Conservation (phyloP, 192 early-diverging fungal genomes). For the Coemansia sp. region DNA sequence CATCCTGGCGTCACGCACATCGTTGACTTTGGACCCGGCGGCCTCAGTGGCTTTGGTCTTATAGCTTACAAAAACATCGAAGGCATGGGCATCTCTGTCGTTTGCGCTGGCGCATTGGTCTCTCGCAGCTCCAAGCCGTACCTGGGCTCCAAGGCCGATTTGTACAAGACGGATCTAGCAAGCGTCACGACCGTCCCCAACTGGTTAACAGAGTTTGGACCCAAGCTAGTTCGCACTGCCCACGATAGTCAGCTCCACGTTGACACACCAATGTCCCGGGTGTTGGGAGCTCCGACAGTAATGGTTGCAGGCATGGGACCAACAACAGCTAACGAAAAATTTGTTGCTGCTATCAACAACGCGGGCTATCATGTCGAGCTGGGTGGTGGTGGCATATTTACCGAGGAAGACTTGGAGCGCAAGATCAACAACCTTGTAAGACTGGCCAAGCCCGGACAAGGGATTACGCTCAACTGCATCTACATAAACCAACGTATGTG, state of each 20-base stretch:
- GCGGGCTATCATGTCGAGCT: slow-evolving; percentile 92
- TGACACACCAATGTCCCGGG: slow-evolving; percentile 83
- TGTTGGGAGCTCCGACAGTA: slow-evolving; percentile 83
- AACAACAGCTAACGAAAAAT: slow-evolving; percentile 73
- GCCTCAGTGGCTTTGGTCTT: slow-evolving; percentile 78
- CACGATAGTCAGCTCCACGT: slow-evolving; percentile 68
- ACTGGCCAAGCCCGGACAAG: slow-evolving; percentile 73
- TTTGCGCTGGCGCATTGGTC: slow-evolving; percentile 30
- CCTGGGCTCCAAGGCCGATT: slow-evolving; percentile 70
- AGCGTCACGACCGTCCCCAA: slow-evolving; percentile 78
- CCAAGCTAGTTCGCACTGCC: slow-evolving; percentile 71
- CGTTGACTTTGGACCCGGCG: slow-evolving; percentile 93
- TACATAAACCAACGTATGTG: slow-evolving; percentile 90
- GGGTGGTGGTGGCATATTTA: slow-evolving; percentile 90
- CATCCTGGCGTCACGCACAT: slow-evolving; percentile 73
- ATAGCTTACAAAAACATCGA: slow-evolving; percentile 88
- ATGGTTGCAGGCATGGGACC: slow-evolving; percentile 98
- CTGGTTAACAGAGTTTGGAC: slow-evolving; percentile 85
- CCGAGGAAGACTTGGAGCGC: slow-evolving; percentile 65
- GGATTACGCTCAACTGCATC: slow-evolving; percentile 89
- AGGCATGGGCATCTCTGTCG: slow-evolving; percentile 74
- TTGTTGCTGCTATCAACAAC: slow-evolving; percentile 85
- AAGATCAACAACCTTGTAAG: slow-evolving; percentile 77
- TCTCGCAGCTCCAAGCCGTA: slow-evolving; percentile 44
- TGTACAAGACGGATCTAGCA: slow-evolving; percentile 69